Evolutionary conservation across 129 eudicot genomes (phyloP).

Genomic region (Silybum marianum): DNA sequence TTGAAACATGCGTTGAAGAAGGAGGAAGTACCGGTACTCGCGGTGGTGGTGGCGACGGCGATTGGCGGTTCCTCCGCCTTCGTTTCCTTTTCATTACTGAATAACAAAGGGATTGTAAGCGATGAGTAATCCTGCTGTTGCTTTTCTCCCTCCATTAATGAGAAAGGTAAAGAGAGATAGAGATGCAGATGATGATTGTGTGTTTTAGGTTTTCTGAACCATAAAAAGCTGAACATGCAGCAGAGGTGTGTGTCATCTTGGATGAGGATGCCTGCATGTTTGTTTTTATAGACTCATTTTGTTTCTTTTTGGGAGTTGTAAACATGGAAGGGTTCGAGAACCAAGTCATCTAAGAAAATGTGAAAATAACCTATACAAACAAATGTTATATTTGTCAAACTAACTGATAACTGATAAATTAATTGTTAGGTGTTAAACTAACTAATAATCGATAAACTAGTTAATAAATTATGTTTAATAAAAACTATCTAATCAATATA

Average conservation of each 20-base stretch:
- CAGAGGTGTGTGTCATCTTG: not conserved
- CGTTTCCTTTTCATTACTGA: constrained; percentile 16
- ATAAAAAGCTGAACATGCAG: not conserved
- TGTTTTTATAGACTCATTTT: not conserved
- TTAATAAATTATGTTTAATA: no score
- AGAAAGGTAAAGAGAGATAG: not conserved
- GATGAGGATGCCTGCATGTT: not conserved
- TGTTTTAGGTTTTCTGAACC: not conserved
- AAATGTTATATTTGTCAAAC: no score
- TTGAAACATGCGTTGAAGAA: constrained; percentile 79
- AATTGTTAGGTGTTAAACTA: no score
- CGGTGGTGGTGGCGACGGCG: not conserved
- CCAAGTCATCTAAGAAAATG: no score
- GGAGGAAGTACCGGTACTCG: constrained; percentile 45
- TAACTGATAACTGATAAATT: no score
- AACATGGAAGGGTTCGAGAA: no score
- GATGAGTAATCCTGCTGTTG: constrained; percentile 32
- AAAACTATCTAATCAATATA: no score
- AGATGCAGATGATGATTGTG: not conserved
- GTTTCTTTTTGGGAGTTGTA: not conserved
- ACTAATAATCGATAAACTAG: no score
- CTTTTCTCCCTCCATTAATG: constrained; percentile 26
- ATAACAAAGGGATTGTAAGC: constrained; percentile 41
- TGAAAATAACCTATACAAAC: no score
- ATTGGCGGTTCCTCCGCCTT: constrained; percentile 13